Evolutionary conservation across 2,329 filamentous ascomycete species (phyloP), one percentile per base, ranked within the genome.

Genomic region (Hypoxylon sp.): DNA sequence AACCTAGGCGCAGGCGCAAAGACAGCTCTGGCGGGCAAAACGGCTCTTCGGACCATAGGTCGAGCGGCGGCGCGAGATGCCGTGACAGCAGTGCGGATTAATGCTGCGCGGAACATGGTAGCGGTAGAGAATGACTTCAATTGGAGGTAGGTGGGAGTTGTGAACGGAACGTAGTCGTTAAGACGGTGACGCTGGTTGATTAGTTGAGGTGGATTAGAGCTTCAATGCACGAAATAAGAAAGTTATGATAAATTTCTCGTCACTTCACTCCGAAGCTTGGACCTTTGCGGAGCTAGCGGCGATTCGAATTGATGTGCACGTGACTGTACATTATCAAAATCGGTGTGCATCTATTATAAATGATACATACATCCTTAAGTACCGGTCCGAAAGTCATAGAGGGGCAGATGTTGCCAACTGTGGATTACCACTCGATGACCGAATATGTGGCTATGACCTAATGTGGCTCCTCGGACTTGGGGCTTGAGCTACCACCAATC

Each of bases 101-200:
- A 83, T 80, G 92, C 91, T 82, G 92, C 90, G 85, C 95, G 93
- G 88, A 98, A 94, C 95, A 98, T 98, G 73, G 78, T 90, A 84
- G 76, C 71, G 73, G 71, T 65, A 57, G 42, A 57, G 48, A 44
- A 35, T 14, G 48, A 53, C 35, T 66, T 66, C 66, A 71, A 70
- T 70, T 67, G 71, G 58, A n/a, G 50, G 46, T 50, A 31, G 9
- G 59, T 42, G 29, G 46, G 17, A n/a, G 19, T 48, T 37, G 54
- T 33, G 39, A 42, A 29, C 44, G 42, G 44, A 17, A 48, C 39
- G 67, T 67, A 46, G 67, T 58, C 22, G 55, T 63, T 44, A 60
- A 61, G 54, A 37, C 42, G 44, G 53, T 33, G 65, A 47, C 51
- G 58, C 59, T 26, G 48, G 53, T 50, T 63, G 42, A 29, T 63